Evolutionary conservation across 192 early-diverging fungal species (phyloP).

Genomic region (Entomortierella beljakovae): DNA sequence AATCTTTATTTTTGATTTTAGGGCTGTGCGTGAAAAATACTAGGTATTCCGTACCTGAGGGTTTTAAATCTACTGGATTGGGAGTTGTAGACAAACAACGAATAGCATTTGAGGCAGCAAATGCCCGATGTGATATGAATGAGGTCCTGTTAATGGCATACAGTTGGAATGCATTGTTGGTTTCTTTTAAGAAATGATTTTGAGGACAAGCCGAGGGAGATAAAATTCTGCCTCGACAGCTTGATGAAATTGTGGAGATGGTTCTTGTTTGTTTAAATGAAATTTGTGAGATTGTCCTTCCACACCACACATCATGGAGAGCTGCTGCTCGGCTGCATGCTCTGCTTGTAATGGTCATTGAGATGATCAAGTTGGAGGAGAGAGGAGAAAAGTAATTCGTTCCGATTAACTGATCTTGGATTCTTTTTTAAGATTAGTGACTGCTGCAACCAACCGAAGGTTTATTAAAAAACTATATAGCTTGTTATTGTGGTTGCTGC

Average conservation of each 20-base stretch:
- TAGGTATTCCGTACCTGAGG: not conserved
- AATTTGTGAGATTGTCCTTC: not conserved
- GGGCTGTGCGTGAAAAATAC: too few species aligned
- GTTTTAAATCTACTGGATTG: not conserved
- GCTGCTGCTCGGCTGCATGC: not conserved
- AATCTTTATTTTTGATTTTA: not conserved
- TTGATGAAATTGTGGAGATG: not conserved
- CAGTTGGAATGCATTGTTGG: not conserved
- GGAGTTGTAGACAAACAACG: constrained; percentile 2
- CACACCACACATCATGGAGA: not conserved
- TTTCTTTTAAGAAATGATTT: not conserved
- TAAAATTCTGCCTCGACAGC: not conserved
- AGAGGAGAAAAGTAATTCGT: not conserved
- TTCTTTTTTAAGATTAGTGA: not conserved
- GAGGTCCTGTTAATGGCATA: constrained; percentile 22
- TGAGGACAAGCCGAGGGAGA: not conserved
- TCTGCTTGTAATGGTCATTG: not conserved
- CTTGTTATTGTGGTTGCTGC: constrained; percentile 2
- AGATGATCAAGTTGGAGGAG: not conserved
- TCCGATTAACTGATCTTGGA: constrained; percentile 1
- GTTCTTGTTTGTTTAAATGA: not conserved
- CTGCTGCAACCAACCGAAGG: not conserved
- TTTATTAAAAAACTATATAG: not conserved
- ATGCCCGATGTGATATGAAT: constrained; percentile 6
- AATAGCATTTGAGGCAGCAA: not conserved